These are phyloP conservation scores for Fusarium annulatum DNA, from an alignment of 2,329 filamentous ascomycete genomes.

Conservation along the genomic window DNA sequence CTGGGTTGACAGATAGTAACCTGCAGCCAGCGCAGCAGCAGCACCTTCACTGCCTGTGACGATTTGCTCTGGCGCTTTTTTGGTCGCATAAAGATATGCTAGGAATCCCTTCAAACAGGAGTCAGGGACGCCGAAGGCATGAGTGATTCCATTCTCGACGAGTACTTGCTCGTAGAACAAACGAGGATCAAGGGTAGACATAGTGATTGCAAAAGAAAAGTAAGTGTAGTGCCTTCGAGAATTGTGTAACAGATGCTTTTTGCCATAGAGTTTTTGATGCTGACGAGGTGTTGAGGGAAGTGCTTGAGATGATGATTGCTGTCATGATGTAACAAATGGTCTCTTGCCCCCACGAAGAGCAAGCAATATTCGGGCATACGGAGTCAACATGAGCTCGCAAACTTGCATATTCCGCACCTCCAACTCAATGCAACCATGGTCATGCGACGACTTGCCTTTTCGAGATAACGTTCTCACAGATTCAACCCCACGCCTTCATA, in stretches of 20 bases:
- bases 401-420: background rate
- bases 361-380: background rate
- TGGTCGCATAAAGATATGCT: background rate
- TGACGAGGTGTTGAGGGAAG: background rate
- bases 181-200: background rate
- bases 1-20: background rate
- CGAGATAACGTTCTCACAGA: too few species aligned
- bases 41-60: background rate
- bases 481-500: background rate
- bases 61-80: background rate
- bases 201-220: background rate
- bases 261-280: too few species aligned
- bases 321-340: background rate
- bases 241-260: background rate
- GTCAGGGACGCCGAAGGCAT: background rate
- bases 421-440: background rate
- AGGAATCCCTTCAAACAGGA: background rate
- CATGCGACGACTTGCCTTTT: background rate
- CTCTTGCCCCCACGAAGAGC: background rate
- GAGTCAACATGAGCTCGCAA: background rate
- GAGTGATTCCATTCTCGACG: background rate
- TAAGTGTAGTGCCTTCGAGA: background rate
- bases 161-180: slow-evolving; percentile 5
- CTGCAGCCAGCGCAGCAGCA: background rate
- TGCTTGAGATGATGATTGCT: background rate